Base-by-base conservation (phyloP, 1,139 yeast genomes). In the Blastobotrys indianensis region DNA sequence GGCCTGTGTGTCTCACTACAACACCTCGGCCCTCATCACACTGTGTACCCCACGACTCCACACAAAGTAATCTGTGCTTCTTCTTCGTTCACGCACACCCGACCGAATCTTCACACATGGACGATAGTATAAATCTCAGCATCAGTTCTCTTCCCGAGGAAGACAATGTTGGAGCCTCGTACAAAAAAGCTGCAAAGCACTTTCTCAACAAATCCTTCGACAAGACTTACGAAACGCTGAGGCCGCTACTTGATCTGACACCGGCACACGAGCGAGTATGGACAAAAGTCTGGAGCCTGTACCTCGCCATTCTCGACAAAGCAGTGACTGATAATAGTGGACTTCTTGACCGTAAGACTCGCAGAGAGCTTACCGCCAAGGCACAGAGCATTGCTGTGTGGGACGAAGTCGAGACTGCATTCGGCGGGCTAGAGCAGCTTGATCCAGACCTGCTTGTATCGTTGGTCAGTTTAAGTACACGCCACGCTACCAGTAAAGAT, bases 161-260 rank as follows among this genome's bases (percentile, higher is more conserved):
- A n/a, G 39, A 30, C 16, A 13, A 33, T 32, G 42, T 39, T 5
- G 12, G 42, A 3, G 42, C 39, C 15, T 28, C 40, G 15, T 57
- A 56, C 46, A 55, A 55, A 28, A 37, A 49, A 25, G 59, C 61
- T 5, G 56, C 58, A 17, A 55, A 54, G 44, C 50, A 50, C 17
- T 58, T 57, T 42, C 50, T 58, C 29, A 57, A 55, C 47, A 55
- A 55, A 39, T 49, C 48, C 46, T 57, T 58, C 40, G 51, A 48
- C 34, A 52, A 49, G 25, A 48, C 56, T 4, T 49, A 48, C 33
- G 50, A 51, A 15, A 41, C 52, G 13, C 44, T 58, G 25, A 47
- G 51, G 42, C 46, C 49, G 23, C 34, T 46, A 16, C 41, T 46
- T 15, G 15, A 29, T 8, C 33, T 20, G 7, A 32, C 37, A 3